These are phyloP conservation scores for Athelia psychrophila DNA, from an alignment of 1,284 basidiomycete genomes.

Conservation along the genomic window DNA sequence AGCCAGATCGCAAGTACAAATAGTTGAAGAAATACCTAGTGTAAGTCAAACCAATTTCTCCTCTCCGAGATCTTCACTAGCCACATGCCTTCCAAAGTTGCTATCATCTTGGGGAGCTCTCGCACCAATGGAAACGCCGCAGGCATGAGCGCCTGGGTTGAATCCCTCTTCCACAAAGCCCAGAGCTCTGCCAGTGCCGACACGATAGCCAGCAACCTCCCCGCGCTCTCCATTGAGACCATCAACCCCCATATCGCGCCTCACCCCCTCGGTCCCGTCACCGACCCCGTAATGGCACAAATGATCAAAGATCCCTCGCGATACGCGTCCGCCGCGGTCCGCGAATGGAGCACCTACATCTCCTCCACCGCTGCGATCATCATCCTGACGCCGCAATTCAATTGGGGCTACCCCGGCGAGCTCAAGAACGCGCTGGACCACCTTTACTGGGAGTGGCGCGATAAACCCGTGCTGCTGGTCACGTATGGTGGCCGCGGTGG, in stretches of 20 bases:
- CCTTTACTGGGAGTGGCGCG: background rate
- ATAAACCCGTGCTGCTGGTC: background rate
- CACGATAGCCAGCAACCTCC: conserved; percentile 14
- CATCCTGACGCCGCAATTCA: background rate
- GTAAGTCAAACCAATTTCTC: no score
- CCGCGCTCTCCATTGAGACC: conserved; percentile 13
- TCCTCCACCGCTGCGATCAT: background rate
- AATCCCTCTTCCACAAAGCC: background rate
- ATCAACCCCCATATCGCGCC: conserved; percentile 11
- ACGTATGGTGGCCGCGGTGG: background rate
- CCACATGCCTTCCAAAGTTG: background rate
- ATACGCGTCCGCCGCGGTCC: background rate
- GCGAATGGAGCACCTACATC: background rate
- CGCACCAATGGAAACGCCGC: background rate
- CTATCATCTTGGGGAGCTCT: background rate
- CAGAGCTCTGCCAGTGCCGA: background rate
- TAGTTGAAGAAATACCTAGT: no score
- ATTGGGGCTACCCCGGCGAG: background rate
- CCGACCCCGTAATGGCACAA: conserved; percentile 24
- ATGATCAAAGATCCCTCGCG: conserved; percentile 32
- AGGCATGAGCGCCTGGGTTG: background rate
- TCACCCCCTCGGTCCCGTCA: conserved; percentile 16
- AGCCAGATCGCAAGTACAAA: no score
- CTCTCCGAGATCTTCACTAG: no score
- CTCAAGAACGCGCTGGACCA: background rate